phyloP scores from a whole-genome alignment of 2,329 filamentous ascomycete species.

The Penicillium sp. region DNA sequence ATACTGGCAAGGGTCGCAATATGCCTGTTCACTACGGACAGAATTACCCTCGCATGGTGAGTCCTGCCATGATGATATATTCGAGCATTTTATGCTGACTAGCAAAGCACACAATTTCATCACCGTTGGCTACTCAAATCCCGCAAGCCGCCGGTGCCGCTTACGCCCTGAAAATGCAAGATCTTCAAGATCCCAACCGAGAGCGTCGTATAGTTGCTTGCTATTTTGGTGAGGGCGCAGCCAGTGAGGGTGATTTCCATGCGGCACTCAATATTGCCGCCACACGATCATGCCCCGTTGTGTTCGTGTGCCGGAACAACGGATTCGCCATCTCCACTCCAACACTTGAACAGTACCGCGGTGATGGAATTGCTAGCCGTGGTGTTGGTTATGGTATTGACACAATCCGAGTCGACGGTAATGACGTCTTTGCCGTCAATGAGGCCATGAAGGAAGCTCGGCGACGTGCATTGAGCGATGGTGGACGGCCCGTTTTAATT shows the following conservation, averaged over 20 bases:
- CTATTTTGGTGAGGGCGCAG: slow-evolving; percentile 91
- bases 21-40: slow-evolving; percentile 98
- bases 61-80: slow-evolving; percentile 35
- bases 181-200: slow-evolving; percentile 70
- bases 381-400: slow-evolving; percentile 93
- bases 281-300: slow-evolving; percentile 81
- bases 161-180: slow-evolving; percentile 84
- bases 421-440: slow-evolving; percentile 87
- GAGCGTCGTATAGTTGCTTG: slow-evolving; percentile 75
- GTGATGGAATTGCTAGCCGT: slow-evolving; percentile 86
- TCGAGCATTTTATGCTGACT: slow-evolving; percentile 41
- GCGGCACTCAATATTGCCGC: slow-evolving; percentile 90
- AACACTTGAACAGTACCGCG: slow-evolving; percentile 87
- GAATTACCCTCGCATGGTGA: slow-evolving; percentile 79
- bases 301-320: slow-evolving; percentile 93
- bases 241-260: slow-evolving; percentile 90
- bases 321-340: slow-evolving; percentile 91
- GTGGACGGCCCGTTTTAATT: slow-evolving; percentile 82
- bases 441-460: slow-evolving; percentile 80
- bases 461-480: slow-evolving; percentile 76
- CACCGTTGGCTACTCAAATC: slow-evolving; percentile 84
- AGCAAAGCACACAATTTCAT: slow-evolving; percentile 83
- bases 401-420: slow-evolving; percentile 90
- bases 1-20: slow-evolving; percentile 81
- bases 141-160: slow-evolving; percentile 87